phyloP scores from a whole-genome alignment of 345 rosid genomes.

The Salix viminalis region DNA sequence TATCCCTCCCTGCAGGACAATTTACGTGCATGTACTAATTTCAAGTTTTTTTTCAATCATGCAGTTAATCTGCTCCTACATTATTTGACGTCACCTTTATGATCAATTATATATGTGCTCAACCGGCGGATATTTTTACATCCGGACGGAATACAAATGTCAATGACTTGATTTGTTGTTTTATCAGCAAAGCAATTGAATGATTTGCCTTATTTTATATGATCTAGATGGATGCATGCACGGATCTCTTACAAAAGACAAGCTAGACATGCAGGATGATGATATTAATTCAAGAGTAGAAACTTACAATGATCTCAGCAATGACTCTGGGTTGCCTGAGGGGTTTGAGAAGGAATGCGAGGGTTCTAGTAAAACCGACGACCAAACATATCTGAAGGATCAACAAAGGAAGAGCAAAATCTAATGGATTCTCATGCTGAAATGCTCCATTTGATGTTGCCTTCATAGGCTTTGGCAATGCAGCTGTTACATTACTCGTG shows the following conservation, averaged over 20 bases:
- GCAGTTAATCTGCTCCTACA: too few relatives aligned
- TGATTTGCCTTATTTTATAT: too few relatives aligned
- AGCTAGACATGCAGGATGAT: not conserved
- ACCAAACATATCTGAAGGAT: conserved; percentile 70
- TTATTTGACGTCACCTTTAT: too few relatives aligned
- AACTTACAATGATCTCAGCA: conserved; percentile 73
- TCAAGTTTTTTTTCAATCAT: too few relatives aligned
- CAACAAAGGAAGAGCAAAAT: conserved; percentile 65
- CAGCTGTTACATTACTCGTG: too few relatives aligned
- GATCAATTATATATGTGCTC: too few relatives aligned
- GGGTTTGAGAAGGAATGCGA: conserved; percentile 55
- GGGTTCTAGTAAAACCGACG: conserved; percentile 50
- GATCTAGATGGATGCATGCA: too few relatives aligned
- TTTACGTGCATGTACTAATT: not conserved
- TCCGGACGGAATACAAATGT: too few relatives aligned
- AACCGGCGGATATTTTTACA: too few relatives aligned
- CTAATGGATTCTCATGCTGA: conserved; percentile 68
- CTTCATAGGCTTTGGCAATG: conserved; percentile 45
- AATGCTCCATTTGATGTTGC: conserved; percentile 74
- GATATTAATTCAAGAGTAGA: not conserved
- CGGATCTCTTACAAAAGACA: not conserved
- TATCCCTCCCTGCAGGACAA: conserved; percentile 59
- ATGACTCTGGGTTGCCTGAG: conserved; percentile 72
- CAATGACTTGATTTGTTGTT: too few relatives aligned
- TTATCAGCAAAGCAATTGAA: too few relatives aligned